Evolutionary conservation across 441 rosid species (phyloP).

Genomic region (Adansonia madagascariensis): DNA sequence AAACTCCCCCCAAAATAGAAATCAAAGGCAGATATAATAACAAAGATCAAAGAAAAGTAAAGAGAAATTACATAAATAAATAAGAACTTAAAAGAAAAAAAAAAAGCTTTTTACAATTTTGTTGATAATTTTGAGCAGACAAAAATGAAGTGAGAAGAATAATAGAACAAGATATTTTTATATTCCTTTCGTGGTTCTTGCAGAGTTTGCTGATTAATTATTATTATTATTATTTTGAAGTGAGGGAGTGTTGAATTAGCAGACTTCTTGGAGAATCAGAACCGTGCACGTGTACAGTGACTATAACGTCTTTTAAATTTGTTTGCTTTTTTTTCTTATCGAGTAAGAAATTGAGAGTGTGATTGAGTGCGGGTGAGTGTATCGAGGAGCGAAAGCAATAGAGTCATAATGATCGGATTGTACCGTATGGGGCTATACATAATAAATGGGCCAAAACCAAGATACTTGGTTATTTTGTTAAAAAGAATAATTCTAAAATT

Average conservation of each 20-base stretch:
- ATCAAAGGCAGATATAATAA: background rate
- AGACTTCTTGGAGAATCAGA: constrained; percentile 6
- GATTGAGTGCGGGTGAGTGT: background rate
- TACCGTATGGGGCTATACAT: background rate
- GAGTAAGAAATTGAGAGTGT: background rate
- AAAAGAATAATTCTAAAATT: no score
- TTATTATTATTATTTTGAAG: background rate
- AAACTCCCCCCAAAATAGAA: background rate
- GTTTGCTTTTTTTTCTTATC: background rate
- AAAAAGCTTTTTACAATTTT: background rate
- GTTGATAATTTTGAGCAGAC: background rate
- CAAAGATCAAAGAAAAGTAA: background rate
- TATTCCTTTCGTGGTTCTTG: background rate
- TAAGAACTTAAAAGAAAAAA: no score
- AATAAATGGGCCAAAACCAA: constrained; percentile 3
- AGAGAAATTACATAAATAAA: background rate
- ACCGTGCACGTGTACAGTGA: background rate
- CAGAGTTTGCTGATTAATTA: background rate
- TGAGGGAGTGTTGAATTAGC: background rate
- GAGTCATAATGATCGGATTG: background rate
- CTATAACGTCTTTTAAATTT: background rate
- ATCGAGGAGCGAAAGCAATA: background rate
- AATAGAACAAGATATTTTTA: background rate
- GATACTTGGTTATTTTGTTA: background rate
- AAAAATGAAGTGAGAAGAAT: background rate